Evolutionary conservation across 129 eudicot species (phyloP), one percentile per base, ranked within the genome.

Genomic region (Chrysanthemum lavandulifolium): DNA sequence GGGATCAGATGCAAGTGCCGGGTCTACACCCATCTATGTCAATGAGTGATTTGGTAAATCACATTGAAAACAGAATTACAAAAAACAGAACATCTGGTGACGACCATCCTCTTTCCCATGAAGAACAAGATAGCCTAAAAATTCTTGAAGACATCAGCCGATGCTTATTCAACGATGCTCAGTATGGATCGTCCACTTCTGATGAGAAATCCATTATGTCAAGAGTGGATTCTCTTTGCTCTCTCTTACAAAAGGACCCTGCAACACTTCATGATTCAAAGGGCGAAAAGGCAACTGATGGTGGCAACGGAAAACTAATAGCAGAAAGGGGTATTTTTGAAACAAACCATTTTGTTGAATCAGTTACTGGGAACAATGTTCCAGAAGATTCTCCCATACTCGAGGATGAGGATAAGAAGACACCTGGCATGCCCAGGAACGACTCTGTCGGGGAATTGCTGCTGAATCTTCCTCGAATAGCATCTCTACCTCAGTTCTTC

Each of bases 391-490:
- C 61, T 54, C 67, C 66, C 66, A 25, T 61, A 13, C 33, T 14
- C 54, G 77, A 69, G n/a, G 75, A 57, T 6, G 77, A 77, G 6
- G 64, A 19, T 52, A 82, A 82, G 64, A 88, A 75, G 70, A 84
- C 40, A 51, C 36, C 73, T 25, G 82, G 88, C 52, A 85, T 92
- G 76, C 82, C 95, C 13, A 83, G 96, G 88, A 87, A 85, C 52
- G 98, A 92, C 54, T 92, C 98, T 3, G 91, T 87, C 67, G 98
- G 91, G 16, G 98, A 92, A 70, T 68, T 89, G 86, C 80, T 92
- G 73, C 84, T 89, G 27, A 87, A 89, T 73, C 91, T 92, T 62
- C 98, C 98, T 7, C 84, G 95, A 76, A 92, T 92, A 72, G 91
- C 96, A 23, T 92, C 98, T 64, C 50, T 89, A 25, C 98, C 98